Percentiles rank a stretch among this genome's conserved stretches.
Conservation (phyloP, 1,284 basidiomycete genomes). For the Apiotrichum gracile region DNA sequence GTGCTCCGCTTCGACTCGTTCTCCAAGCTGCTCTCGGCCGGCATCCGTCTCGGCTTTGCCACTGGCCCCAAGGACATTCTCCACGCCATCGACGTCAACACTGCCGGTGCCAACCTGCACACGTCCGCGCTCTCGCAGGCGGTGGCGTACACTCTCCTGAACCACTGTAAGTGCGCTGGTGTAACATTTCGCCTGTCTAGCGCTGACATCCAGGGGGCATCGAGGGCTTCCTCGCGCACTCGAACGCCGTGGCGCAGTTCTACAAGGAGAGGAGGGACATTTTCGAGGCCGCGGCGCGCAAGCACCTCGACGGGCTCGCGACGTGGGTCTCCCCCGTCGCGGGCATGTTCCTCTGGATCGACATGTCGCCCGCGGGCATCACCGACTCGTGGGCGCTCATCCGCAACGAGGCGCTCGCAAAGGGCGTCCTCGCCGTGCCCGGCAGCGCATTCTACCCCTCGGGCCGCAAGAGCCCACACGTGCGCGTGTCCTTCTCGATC, state of each 20-base stretch:
- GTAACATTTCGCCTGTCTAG: too few relatives aligned
- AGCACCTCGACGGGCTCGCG: conserved; percentile 67
- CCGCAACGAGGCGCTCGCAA: conserved; percentile 66
- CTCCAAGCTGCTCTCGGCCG: conserved; percentile 79
- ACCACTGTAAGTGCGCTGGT: conserved; percentile 54
- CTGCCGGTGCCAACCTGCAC: conserved; percentile 64
- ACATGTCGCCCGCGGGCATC: conserved; percentile 40
- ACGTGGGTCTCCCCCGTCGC: conserved; percentile 81
- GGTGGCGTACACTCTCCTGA: conserved; percentile 63
- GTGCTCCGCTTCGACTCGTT: conserved; percentile 82
- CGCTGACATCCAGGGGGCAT: conserved; percentile 52
- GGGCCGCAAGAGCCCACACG: conserved; percentile 61
- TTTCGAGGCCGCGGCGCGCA: conserved; percentile 71
- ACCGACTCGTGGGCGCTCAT: conserved; percentile 72
- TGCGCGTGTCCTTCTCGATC: conserved; percentile 74
- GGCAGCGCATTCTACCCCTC: conserved; percentile 68
- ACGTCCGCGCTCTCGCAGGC: conserved; percentile 70
- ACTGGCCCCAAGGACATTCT: conserved; percentile 71
- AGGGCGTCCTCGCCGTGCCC: conserved; percentile 82
- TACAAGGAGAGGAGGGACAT: conserved; percentile 69
- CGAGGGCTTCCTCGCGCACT: conserved; percentile 70
- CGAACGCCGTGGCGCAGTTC: conserved; percentile 64
- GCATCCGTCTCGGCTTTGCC: conserved; percentile 61
- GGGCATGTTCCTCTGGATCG: conserved; percentile 85
- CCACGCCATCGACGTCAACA: conserved; percentile 64